These are phyloP conservation scores for Pelomyxa schiedti DNA, from an alignment of 78 protist genomes.

Conservation along the genomic window DNA sequence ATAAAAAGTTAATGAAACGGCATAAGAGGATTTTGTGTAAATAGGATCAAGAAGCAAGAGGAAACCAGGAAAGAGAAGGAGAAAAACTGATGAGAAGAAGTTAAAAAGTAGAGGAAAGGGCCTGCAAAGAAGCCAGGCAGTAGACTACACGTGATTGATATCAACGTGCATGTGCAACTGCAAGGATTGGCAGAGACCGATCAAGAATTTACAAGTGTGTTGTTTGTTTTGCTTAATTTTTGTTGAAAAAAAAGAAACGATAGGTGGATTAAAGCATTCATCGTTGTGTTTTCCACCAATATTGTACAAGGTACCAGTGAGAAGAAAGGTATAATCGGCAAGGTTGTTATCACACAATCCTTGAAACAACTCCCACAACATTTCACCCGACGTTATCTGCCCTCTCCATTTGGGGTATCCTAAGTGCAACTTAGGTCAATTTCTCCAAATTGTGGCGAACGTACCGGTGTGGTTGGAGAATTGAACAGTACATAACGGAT, in stretches of 20 bases:
- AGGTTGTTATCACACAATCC: slow-evolving; percentile 44
- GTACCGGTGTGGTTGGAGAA: slow-evolving; percentile 71
- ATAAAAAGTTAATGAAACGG: background rate
- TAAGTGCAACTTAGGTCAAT: background rate
- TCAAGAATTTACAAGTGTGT: no score
- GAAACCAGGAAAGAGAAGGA: no score
- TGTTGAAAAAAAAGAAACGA: no score
- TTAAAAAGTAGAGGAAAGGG: no score
- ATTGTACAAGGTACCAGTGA: slow-evolving; percentile 53
- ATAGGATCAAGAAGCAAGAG: background rate
- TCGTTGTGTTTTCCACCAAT: background rate
- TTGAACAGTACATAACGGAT: slow-evolving; percentile 62
- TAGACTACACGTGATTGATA: no score
- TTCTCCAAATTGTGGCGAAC: background rate
- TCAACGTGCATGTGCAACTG: no score
- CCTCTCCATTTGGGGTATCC: slow-evolving; percentile 56
- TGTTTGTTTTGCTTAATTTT: no score
- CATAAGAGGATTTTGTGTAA: background rate
- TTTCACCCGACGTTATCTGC: slow-evolving; percentile 31
- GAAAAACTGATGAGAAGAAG: no score
- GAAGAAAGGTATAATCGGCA: slow-evolving; percentile 25
- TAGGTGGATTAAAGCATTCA: background rate
- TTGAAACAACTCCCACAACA: slow-evolving; percentile 26
- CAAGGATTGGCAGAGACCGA: no score
- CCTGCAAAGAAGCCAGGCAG: no score